Evolutionary conservation across 805 yeast species (phyloP).

Genomic region (Cephaloascus fragrans): DNA sequence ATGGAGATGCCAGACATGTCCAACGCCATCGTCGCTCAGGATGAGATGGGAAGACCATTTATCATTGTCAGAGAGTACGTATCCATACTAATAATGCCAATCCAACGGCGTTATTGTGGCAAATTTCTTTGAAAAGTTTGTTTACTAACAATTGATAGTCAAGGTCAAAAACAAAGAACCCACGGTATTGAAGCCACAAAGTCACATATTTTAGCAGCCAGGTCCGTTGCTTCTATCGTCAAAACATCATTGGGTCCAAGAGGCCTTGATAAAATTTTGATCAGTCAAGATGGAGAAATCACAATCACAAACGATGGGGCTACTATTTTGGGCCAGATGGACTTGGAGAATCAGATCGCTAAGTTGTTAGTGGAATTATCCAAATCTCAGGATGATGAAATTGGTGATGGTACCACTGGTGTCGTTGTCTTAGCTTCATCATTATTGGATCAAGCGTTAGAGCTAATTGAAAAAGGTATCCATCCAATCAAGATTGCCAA

Average conservation of each 20-base stretch:
- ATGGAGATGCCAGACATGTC: slow-evolving; percentile 81
- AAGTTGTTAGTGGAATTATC: slow-evolving; percentile 89
- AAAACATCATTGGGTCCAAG: slow-evolving; percentile 95
- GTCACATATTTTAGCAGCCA: slow-evolving; percentile 88
- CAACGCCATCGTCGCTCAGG: slow-evolving; percentile 97
- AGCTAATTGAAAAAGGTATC: slow-evolving; percentile 90
- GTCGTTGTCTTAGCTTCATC: slow-evolving; percentile 97
- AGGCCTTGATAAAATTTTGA: slow-evolving; percentile 93
- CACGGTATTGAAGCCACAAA: slow-evolving; percentile 42
- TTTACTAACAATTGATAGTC: slow-evolving; percentile 11
- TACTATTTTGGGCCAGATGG: slow-evolving; percentile 92
- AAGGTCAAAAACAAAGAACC: slow-evolving; percentile 52
- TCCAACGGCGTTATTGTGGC: not conserved
- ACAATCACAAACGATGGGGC: slow-evolving; percentile 99
- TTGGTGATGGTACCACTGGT: slow-evolving; percentile 99
- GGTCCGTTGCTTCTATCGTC: slow-evolving; percentile 87
- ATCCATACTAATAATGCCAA: not conserved
- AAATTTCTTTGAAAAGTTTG: no score
- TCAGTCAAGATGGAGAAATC: slow-evolving; percentile 94
- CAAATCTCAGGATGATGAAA: slow-evolving; percentile 93
- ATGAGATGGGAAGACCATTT: slow-evolving; percentile 98
- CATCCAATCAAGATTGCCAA: slow-evolving; percentile 96
- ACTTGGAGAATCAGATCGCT: slow-evolving; percentile 91
- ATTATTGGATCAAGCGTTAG: slow-evolving; percentile 86
- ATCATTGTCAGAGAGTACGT: slow-evolving; percentile 88